These are phyloP conservation scores for Mucor ambiguus DNA, from an alignment of 371 early-diverging fungal species.

Conservation along the genomic window DNA sequence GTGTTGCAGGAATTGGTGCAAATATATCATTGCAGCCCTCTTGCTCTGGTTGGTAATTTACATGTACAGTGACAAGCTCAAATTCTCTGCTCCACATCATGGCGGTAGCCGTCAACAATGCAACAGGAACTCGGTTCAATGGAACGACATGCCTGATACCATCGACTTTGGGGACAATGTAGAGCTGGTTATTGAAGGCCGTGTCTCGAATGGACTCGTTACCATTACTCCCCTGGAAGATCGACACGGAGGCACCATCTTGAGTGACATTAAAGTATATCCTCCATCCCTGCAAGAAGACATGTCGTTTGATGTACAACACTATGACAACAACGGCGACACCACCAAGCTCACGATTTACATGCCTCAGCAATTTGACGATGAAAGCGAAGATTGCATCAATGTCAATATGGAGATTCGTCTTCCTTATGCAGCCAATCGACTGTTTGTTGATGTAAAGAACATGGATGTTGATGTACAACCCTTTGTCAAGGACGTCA, in stretches of 20 bases:
- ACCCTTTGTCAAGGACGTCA: constrained; percentile 15
- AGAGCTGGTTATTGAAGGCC: constrained; percentile 12
- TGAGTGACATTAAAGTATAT: background rate
- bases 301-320: constrained; percentile 10
- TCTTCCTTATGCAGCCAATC: constrained; percentile 13
- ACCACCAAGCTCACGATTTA: background rate
- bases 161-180: constrained; percentile 17
- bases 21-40: constrained; percentile 10
- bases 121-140: background rate
- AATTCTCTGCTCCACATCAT: background rate
- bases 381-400: constrained; percentile 14
- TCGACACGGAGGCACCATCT: constrained; percentile 11
- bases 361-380: constrained; percentile 9
- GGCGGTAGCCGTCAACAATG: constrained; percentile 11
- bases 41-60: constrained; percentile 12
- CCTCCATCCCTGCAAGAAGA: constrained; percentile 4
- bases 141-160: constrained; percentile 13
- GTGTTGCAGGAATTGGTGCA: constrained; percentile 17
- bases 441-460: background rate
- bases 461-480: constrained; percentile 17
- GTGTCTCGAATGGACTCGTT: constrained; percentile 10
- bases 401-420: constrained; percentile 16
- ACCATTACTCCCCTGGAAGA: constrained; percentile 9
- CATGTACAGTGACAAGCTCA: constrained; percentile 7
- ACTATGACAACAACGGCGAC: background rate